phyloP scores from a whole-genome alignment of 352 stramenopile species.

The Globisporangium irregulare region DNA sequence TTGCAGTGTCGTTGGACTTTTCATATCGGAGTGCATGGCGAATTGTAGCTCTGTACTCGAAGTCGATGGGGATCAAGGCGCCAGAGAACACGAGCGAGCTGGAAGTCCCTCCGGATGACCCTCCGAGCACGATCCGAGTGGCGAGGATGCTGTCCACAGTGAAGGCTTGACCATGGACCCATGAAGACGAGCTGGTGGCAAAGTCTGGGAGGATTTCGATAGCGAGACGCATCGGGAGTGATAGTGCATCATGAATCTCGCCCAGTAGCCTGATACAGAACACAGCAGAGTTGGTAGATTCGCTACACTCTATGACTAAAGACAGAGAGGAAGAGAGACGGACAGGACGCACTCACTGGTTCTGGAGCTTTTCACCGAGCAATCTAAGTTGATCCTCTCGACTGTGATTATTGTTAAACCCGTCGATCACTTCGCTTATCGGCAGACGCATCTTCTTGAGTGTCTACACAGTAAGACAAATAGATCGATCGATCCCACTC shows the following conservation, averaged over 20 bases:
- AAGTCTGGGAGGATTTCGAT: conserved; percentile 9
- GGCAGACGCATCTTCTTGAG: conserved; percentile 14
- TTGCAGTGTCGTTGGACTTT: not conserved
- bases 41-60: not conserved
- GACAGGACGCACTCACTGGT: conserved; percentile 1
- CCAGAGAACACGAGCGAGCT: conserved; percentile 13
- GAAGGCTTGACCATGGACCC: not conserved
- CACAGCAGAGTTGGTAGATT: not conserved
- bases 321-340: not conserved
- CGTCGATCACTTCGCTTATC: conserved; percentile 12
- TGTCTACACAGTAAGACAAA: conserved; percentile 1
- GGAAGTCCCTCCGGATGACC: not conserved
- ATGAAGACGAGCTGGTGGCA: too few relatives aligned
- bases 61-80: not conserved
- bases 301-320: not conserved
- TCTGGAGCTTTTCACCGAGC: conserved; percentile 15
- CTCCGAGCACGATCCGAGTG: conserved; percentile 6
- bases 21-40: not conserved
- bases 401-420: not conserved
- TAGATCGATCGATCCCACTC: not conserved
- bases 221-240: conserved; percentile 16
- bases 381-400: not conserved
- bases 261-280: not conserved
- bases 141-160: not conserved
- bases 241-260: not conserved